Conservation (phyloP, 108 stramenopile species). For the Nannochloropsis gaditana region DNA sequence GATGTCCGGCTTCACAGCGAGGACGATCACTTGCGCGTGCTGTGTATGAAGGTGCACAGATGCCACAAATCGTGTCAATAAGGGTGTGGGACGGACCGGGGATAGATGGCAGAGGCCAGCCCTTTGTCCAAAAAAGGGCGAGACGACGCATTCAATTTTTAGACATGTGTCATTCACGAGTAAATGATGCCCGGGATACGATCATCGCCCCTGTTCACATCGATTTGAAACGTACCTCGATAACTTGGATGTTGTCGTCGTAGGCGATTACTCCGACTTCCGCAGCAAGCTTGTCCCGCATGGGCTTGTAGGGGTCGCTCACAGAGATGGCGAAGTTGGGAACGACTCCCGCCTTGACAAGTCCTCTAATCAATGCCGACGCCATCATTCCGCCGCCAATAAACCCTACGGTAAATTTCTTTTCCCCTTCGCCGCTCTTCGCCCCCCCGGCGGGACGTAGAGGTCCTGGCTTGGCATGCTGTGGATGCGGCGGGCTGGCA, state of each 20-base stretch:
- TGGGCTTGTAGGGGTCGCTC: conserved; percentile 9
- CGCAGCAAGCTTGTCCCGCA: background rate
- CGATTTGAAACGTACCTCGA: background rate
- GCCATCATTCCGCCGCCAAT: conserved; percentile 60
- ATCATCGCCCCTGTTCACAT: too few relatives aligned
- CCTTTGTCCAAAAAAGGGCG: too few relatives aligned
- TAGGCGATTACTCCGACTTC: background rate
- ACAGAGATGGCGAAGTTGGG: background rate
- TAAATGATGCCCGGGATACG: too few relatives aligned
- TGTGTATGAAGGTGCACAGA: background rate
- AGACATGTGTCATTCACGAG: too few relatives aligned
- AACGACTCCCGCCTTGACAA: conserved; percentile 29
- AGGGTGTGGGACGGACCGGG: too few relatives aligned
- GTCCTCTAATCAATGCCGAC: conserved; percentile 51
- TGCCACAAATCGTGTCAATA: too few relatives aligned
- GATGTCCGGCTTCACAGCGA: conserved; percentile 43
- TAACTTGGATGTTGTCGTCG: background rate
- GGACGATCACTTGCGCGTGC: conserved; percentile 24
- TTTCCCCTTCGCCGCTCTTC: background rate
- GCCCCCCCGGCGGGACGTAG: background rate
- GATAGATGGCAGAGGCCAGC: too few relatives aligned
- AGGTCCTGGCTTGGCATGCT: background rate
- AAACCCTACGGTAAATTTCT: conserved; percentile 47
- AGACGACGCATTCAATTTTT: too few relatives aligned
- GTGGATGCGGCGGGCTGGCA: background rate